Conservation (phyloP, 345 rosid species). For the Eucalyptus polybractea region DNA sequence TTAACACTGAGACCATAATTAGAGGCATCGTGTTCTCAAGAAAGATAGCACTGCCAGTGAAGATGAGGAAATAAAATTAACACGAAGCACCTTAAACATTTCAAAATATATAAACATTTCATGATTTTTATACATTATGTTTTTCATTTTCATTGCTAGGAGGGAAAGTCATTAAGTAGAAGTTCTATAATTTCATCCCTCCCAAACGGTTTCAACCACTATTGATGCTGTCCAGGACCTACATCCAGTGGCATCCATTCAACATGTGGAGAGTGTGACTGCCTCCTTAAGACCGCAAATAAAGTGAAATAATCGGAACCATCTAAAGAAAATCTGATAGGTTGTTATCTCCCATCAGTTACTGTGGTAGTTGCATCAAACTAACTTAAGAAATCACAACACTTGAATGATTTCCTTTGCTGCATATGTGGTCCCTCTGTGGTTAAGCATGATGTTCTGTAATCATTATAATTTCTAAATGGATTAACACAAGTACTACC, state of each 20-base stretch:
- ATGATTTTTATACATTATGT: background rate
- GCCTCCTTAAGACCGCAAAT: background rate
- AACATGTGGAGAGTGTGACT: background rate
- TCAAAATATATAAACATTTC: background rate
- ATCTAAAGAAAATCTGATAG: background rate
- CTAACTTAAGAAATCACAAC: background rate
- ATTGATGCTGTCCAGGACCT: background rate
- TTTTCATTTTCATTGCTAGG: background rate
- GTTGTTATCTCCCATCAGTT: background rate
- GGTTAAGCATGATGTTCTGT: background rate
- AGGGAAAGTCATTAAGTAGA: background rate
- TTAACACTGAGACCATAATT: background rate
- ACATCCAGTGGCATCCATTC: background rate
- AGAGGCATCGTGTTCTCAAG: background rate
- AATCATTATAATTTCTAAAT: background rate
- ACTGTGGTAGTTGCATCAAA: background rate
- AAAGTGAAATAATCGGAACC: background rate
- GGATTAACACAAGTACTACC: background rate
- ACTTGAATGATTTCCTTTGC: background rate
- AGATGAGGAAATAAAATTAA: background rate
- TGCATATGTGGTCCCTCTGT: background rate
- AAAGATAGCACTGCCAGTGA: background rate
- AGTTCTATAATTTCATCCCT: background rate
- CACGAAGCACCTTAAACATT: background rate
- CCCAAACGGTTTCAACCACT: background rate